These are phyloP conservation scores for Fusarium sp. DNA, from an alignment of 2,329 filamentous ascomycete genomes.

Conservation along the genomic window DNA sequence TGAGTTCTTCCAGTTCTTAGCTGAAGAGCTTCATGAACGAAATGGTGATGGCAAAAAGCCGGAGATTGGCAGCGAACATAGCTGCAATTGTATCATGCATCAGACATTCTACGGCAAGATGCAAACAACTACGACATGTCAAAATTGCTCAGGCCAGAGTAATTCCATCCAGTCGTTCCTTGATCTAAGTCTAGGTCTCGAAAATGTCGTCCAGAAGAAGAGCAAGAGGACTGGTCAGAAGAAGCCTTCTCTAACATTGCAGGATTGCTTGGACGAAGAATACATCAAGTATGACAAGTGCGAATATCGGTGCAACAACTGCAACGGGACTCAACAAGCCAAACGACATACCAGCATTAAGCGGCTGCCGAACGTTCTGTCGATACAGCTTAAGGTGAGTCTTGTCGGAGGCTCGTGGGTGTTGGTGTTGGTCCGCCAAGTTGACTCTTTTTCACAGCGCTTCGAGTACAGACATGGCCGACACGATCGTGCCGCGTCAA, in stretches of 20 bases:
- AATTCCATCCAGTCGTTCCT: conserved; percentile 89
- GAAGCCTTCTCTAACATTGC: conserved; percentile 60
- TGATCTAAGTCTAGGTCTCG: conserved; percentile 88
- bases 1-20: conserved; percentile 95
- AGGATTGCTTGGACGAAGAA: conserved; percentile 82
- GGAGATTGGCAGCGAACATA: conserved; percentile 67
- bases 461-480: conserved; percentile 78
- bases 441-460: conserved; percentile 50
- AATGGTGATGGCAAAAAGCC: conserved; percentile 76
- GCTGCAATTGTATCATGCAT: conserved; percentile 91
- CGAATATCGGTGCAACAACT: conserved; percentile 87
- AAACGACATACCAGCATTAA: conserved; percentile 87
- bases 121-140: conserved; percentile 89
- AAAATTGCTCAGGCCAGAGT: conserved; percentile 84
- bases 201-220: conserved; percentile 74
- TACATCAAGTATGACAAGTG: conserved; percentile 90
- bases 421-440: not conserved
- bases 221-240: conserved; percentile 63
- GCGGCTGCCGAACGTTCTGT: conserved; percentile 85
- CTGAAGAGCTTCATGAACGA: conserved; percentile 87
- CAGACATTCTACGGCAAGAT: conserved; percentile 94
- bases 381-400: conserved; percentile 88
- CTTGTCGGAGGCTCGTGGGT: not conserved
- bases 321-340: conserved; percentile 79
- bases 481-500: conserved; percentile 77